Conservation (phyloP, 2,329 filamentous ascomycete genomes). For the Myriosclerotinia curreyana region DNA sequence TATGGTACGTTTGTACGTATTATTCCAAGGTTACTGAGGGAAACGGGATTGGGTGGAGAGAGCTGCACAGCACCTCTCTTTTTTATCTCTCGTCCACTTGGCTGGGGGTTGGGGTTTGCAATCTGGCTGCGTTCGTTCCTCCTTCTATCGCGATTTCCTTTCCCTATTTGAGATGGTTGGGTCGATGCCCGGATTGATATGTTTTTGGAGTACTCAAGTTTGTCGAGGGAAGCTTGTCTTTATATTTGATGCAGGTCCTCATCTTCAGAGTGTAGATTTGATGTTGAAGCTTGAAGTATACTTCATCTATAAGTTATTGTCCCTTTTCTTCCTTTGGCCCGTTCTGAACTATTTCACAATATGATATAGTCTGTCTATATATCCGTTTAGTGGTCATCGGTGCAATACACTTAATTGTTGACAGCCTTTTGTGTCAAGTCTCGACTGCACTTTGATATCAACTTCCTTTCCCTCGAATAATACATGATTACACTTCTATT, state of each 20-base stretch:
- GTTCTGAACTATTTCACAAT: neutral
- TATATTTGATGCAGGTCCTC: conserved; percentile 14
- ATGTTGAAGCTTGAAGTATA: neutral
- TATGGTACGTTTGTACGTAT: conserved; percentile 7
- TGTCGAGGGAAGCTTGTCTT: neutral
- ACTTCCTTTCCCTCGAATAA: neutral
- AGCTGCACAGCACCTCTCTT: conserved; percentile 10
- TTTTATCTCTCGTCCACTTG: conserved; percentile 14
- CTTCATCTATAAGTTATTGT: neutral
- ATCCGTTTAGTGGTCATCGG: neutral
- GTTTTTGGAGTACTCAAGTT: neutral
- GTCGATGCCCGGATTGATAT: neutral
- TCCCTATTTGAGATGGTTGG: conserved; percentile 18
- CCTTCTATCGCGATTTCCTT: conserved; percentile 15
- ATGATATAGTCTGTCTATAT: conserved; percentile 6
- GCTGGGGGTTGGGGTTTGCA: neutral
- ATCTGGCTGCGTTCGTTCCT: neutral
- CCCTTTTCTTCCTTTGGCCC: neutral
- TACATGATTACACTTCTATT: neutral
- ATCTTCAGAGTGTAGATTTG: neutral
- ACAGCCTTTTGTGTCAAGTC: neutral
- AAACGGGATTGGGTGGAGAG: too few relatives aligned
- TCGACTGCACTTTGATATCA: neutral
- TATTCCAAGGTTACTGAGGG: neutral
- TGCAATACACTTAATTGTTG: neutral